Base-by-base conservation (phyloP, 2,329 filamentous ascomycete genomes). In the Sporothrix dimorphospora region DNA sequence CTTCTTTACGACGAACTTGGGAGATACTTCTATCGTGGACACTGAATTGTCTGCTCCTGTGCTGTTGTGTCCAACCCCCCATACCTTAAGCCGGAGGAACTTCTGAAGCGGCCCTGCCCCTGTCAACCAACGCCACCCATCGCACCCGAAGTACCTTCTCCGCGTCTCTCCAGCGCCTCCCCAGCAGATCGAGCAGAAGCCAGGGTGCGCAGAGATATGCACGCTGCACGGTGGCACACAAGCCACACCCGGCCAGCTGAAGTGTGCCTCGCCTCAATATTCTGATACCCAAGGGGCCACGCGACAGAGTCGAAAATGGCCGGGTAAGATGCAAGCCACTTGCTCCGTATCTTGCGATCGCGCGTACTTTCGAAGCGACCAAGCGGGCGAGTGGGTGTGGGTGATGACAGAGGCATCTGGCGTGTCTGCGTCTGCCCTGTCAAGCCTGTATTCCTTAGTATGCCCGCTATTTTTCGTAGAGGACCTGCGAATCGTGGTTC, bases 141-240 rank as follows among this genome's bases (percentile, higher is more conserved):
- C 38, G 21, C 59, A 65, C 38, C 38, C 59, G 59, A 38, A 45
- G 21, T 21, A 38, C 55, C 55, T 34, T 38, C 12, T 16, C 16
- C 30, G 53, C 27, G 53, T 24, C 27, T 57, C 53, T 11, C 24
- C 24, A 6, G 3, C 30, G 30, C 30, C 30, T 34, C n/a, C n/a
- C n/a, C n/a, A 63, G 38, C 38, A 38, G 38, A 63, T 45, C 21
- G 59, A 38, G 59, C 59, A 65, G 38, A 65, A 65, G 59, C 59
- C 59, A 63, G n/a, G n/a, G 59, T 38, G 38, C 38, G 59, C 57
- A 63, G 38, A 63, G 12, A 57, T 57, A 57, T 57, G 53, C 24
- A 27, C 5, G 53, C 11, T 55, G 24, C 49, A 53, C 38, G 53
- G 51, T 14, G 24, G 53, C 53, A 57, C 30, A 34, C 51, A 57